Evolutionary conservation across 2,329 filamentous ascomycete genomes (phyloP), one percentile per base, ranked within the genome.

Genomic region (Beauveria sp.): DNA sequence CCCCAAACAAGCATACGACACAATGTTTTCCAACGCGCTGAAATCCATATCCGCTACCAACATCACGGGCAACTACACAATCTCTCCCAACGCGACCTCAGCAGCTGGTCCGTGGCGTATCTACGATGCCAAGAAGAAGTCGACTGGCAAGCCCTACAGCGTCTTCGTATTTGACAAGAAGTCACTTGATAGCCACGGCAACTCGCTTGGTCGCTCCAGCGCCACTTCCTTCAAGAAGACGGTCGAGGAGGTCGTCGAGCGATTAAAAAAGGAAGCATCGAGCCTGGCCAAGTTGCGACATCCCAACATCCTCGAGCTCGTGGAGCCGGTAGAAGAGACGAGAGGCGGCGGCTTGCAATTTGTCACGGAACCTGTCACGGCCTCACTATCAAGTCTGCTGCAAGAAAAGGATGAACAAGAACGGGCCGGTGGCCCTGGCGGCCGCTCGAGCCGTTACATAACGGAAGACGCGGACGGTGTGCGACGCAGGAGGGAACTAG

Each of bases 121-220:
- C 70, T 93, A 93, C 81, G 92, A 97, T 77, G 92, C 90, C 62
- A 97, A 96, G 80, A 96, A 96, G 78, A 97, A 97, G 77, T 91
- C 89, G 34, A 96, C 92, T 0, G 91, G 90, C 66, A 96, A 94
- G 73, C 75, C 87, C 8, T 94, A 88, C 60, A 97, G 92, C 18
- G 87, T 97, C 66, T 99, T 97, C 70, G 87, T 97, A 66, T 97
- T 97, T 72, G 94, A 99, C 66, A 88, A 86, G 72, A 96, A 96
- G 76, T 84, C 85, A 1, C 79, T 99, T 59, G 92, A 97, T 62
- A 78, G 84, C 10, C 73, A 76, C 61, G 71, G 70, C 55, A 71
- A 63, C 65, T 72, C 73, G 0, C 62, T 76, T n/a, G 74, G 75
- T 43, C 72, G 75, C 20, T 74, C 75, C 8, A 70, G 72, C 46